phyloP scores from a whole-genome alignment of 2,329 filamentous ascomycete genomes.

The Aureobasidium pullulans region DNA sequence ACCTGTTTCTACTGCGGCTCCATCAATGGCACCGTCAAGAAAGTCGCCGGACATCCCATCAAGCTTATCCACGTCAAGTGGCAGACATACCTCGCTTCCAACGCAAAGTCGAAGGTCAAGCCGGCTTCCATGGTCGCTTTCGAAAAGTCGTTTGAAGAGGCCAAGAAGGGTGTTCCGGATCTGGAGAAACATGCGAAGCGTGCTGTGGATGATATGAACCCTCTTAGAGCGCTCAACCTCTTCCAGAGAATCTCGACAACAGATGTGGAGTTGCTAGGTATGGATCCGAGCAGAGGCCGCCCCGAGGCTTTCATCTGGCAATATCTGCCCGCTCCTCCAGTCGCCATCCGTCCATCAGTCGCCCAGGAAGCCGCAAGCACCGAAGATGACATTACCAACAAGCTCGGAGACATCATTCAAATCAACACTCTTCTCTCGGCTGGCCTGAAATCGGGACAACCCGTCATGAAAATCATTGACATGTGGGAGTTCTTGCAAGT shows the following conservation, averaged over 20 bases:
- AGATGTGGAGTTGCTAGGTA: constrained; percentile 85
- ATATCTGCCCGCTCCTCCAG: constrained; percentile 85
- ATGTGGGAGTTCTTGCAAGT: constrained; percentile 97
- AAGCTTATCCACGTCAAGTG: constrained; percentile 95
- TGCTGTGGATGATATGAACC: constrained; percentile 90
- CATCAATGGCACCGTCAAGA: constrained; percentile 86
- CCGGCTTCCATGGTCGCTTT: constrained; percentile 78
- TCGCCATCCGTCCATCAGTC: constrained; percentile 90
- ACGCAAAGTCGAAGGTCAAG: constrained; percentile 72
- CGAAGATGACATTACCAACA: constrained; percentile 93
- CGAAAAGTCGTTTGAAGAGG: constrained; percentile 75
- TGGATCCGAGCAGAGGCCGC: constrained; percentile 69
- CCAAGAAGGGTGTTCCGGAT: constrained; percentile 69
- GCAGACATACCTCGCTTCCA: constrained; percentile 78
- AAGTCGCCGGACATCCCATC: constrained; percentile 70
- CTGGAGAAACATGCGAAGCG: constrained; percentile 86
- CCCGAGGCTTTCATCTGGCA: constrained; percentile 99
- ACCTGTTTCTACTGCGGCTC: constrained; percentile 72
- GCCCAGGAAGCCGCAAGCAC: constrained; percentile 88
- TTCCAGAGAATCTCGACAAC: constrained; percentile 79
- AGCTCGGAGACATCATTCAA: constrained; percentile 92
- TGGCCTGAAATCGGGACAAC: constrained; percentile 73
- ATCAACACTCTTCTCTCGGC: constrained; percentile 82
- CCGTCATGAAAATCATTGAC: constrained; percentile 87
- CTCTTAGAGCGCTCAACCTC: constrained; percentile 77